These are phyloP conservation scores for Alternaria metachromatica DNA, from an alignment of 2,329 filamentous ascomycete species.

Conservation along the genomic window DNA sequence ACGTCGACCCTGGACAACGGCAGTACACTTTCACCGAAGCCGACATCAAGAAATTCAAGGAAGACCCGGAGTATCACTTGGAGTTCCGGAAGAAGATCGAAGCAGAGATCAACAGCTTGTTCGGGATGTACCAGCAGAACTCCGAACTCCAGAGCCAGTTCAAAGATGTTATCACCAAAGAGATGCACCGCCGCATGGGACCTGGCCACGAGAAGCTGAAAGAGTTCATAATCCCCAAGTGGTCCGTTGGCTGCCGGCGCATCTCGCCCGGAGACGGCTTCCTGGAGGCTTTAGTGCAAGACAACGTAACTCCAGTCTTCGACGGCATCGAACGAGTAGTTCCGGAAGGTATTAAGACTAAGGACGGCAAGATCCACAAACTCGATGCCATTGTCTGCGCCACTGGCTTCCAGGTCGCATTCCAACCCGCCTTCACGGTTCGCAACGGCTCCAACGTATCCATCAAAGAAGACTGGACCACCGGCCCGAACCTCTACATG, in stretches of 20 bases:
- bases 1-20: constrained; percentile 50
- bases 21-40: constrained; percentile 58
- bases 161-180: constrained; percentile 48
- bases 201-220: constrained; percentile 52
- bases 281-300: constrained; percentile 39
- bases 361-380: constrained; percentile 39
- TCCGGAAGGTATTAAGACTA: constrained; percentile 45
- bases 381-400: constrained; percentile 43
- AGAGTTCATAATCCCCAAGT: constrained; percentile 57
- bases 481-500: constrained; percentile 52
- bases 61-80: constrained; percentile 63
- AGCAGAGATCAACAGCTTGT: constrained; percentile 59
- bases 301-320: constrained; percentile 39
- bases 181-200: constrained; percentile 51
- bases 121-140: constrained; percentile 60
- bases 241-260: constrained; percentile 51
- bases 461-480: constrained; percentile 50
- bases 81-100: constrained; percentile 58
- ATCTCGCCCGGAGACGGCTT: constrained; percentile 44
- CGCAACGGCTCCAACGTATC: constrained; percentile 44
- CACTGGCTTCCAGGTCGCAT: constrained; percentile 44
- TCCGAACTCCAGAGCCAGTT: constrained; percentile 54
- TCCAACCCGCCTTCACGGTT: constrained; percentile 55
- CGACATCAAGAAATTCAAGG: constrained; percentile 62
- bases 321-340: constrained; percentile 40